Base-by-base conservation (phyloP, 768 basidiomycete species). In the Boletus subcaerulescens region DNA sequence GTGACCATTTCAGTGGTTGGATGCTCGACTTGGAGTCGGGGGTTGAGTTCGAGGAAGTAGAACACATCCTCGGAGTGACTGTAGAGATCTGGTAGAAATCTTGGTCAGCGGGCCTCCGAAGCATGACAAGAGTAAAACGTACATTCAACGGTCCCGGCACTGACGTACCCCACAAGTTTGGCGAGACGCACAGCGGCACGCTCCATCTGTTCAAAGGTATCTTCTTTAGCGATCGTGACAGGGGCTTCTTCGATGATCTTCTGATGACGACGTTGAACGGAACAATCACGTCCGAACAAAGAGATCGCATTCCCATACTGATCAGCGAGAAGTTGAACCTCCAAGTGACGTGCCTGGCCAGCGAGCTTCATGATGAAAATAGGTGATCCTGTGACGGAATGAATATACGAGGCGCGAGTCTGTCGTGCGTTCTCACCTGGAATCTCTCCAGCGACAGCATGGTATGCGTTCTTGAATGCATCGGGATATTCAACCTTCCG, bases 291-390 rank as follows among this genome's bases (percentile, higher is more conserved):
- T 65, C 97, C 97, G 67, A 99, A 99, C 52, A 99, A 80, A 41
- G 97, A 98, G 64, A 99, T 98, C 29, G 97, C 97, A 71, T 97
- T 95, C 53, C 97, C 97, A 70, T 99, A 99, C 72, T 99, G 97
- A 75, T 99, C 97, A 45, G 97, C 97, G 36, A 99, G 85, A 36
- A 99, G 84, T 72, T 99, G 97, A 29, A 98, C 97, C 73, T 99
- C 97, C 64, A 99, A 77, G 74, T 99, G 97, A 59, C 97, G 90
- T 43, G 97, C 97, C 63, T 93, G 89, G 12, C 96, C 94, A 35
- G 97, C 97, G 53, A 99, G 88, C 78, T 98, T 98, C 97, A 99
- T 99, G 76, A 99, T 91, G 75, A 99, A 99, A 62, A 99, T 94
- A 48, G 97, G 97, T 1, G 97, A 98, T 41, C 97, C 97, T 85